Base-by-base conservation (phyloP, 441 rosid genomes). In the Euphorbia celastroides region DNA sequence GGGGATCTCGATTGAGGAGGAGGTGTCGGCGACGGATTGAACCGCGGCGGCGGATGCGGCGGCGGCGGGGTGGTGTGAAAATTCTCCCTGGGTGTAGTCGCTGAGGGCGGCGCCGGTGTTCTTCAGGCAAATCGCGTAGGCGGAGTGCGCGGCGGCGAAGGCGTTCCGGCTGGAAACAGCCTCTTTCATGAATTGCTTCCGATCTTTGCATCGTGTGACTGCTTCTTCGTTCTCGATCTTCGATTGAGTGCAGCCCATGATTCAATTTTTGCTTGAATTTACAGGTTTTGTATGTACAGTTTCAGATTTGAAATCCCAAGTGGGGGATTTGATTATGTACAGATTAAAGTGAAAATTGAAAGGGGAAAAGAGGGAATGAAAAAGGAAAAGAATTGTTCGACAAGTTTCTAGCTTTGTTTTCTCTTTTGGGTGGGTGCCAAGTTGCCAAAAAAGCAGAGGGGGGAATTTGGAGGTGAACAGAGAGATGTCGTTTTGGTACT, bases 181-280 rank as follows among this genome's bases (percentile, higher is more conserved):
- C 0, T 86, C 90, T 72, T 80, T 88, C 92, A 93, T 86, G 69
- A 70, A 48, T 30, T 44, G 79, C 71, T 83, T 88, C 19, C 98
- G 85, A 0, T 80, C 83, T 77, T 83, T 90, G 80, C 98, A 93
- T 9, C 98, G 86, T 7, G 73, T 17, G 3, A 93, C 85, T 72
- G 88, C 96, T 68, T 93, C 96, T 68, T 93, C 97, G 68, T 87
- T 86, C 83, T 93, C 92, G 85, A 90, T 88, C 89, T 83, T 89
- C 14, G 98, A 93, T 55, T 90, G 92, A 6, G 84, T 71, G 70
- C 97, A 93, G 5, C 98, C 97, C 98, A 93, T 92, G 6, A 5
- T 27, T 57, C 22, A 5, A 3, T 34, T 34, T 34, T 9, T 34
- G 4, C 4, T 34, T 34, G 9, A 9, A 34, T 34, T 3, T 34